Conservation (phyloP, 2,329 filamentous ascomycete species). For the Neopestalotiopsis sp. region DNA sequence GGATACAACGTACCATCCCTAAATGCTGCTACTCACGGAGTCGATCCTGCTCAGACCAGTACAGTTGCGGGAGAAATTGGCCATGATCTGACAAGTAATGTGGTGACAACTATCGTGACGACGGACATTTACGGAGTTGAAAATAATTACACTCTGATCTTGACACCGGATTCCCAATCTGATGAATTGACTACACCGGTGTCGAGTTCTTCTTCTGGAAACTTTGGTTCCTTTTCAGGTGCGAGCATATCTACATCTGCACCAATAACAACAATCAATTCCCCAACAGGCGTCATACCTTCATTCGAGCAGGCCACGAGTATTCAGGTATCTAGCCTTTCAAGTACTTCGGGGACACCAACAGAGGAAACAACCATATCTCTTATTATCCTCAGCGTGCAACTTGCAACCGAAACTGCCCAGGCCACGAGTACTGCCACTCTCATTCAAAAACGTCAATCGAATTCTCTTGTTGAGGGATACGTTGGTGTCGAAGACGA, state of each 20-base stretch:
- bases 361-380: neutral
- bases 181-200: neutral
- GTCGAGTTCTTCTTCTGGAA: neutral
- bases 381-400: neutral
- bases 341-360: too few relatives aligned
- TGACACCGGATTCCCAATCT: neutral
- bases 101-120: neutral
- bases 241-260: neutral
- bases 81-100: neutral
- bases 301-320: neutral
- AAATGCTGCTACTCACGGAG: neutral
- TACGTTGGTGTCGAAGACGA: neutral
- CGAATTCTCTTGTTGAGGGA: neutral
- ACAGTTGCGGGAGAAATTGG: neutral
- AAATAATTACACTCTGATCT: neutral
- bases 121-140: neutral
- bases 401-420: neutral
- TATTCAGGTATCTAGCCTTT: too few relatives aligned
- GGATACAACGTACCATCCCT: neutral
- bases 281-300: neutral
- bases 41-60: neutral
- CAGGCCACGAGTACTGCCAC: neutral
- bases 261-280: neutral
- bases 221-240: neutral
- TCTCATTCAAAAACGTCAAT: neutral